These are phyloP conservation scores for Tolypocladium album DNA, from an alignment of 2,329 filamentous ascomycete genomes.

Conservation along the genomic window DNA sequence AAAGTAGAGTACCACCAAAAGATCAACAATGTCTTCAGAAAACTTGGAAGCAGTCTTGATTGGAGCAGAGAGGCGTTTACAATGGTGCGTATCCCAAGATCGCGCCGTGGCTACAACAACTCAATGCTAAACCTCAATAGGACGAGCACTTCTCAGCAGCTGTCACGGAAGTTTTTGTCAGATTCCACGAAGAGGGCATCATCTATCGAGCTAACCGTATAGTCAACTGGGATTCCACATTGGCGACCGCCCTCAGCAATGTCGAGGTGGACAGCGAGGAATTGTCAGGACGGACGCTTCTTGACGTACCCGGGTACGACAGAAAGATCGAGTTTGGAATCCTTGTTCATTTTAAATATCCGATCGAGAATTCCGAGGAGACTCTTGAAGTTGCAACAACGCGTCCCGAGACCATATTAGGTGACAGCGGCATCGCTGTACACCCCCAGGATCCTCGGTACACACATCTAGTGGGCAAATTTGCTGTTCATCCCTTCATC, in stretches of 20 bases:
- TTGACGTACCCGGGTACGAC: slow-evolving; percentile 91
- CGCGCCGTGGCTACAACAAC: not conserved
- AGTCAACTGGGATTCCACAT: slow-evolving; percentile 87
- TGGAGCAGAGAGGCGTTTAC: not conserved
- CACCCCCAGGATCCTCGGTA: slow-evolving; percentile 82
- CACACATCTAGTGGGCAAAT: slow-evolving; percentile 78
- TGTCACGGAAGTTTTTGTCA: not conserved
- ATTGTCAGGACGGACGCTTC: slow-evolving; percentile 69
- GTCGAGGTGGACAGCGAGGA: slow-evolving; percentile 92
- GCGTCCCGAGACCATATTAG: slow-evolving; percentile 88
- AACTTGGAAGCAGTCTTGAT: not conserved
- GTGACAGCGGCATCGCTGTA: slow-evolving; percentile 87
- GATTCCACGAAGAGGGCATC: slow-evolving; percentile 51
- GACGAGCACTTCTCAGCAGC: not conserved
- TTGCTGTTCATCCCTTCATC: slow-evolving; percentile 78
- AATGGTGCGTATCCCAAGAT: not conserved
- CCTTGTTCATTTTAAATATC: slow-evolving; percentile 82
- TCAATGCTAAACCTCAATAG: not conserved
- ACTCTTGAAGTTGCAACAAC: slow-evolving; percentile 88
- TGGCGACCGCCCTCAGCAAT: slow-evolving; percentile 85
- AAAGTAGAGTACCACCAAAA: not conserved
- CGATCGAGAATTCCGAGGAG: slow-evolving; percentile 70
- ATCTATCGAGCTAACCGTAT: slow-evolving; percentile 90
- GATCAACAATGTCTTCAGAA: not conserved
- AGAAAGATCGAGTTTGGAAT: slow-evolving; percentile 96